These are phyloP conservation scores for Colletotrichum liaoningense DNA, from an alignment of 2,329 filamentous ascomycete species.

Conservation along the genomic window DNA sequence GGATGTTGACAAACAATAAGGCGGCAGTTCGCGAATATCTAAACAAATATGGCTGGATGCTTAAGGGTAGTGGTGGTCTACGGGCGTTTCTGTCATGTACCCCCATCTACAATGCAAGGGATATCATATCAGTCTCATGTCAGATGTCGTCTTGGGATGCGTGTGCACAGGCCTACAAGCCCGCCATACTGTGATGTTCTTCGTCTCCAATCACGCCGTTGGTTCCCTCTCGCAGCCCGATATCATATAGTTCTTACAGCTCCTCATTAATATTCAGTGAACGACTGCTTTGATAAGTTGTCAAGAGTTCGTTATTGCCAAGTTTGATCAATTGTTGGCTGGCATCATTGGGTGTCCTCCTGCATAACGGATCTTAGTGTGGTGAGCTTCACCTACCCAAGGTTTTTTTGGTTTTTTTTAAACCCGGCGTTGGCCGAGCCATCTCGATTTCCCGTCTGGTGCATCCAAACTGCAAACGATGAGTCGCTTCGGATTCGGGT, in stretches of 20 bases:
- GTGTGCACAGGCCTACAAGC: background rate
- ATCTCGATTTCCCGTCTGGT: background rate
- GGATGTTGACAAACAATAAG: background rate
- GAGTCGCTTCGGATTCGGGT: background rate
- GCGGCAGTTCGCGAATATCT: background rate
- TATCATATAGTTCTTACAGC: background rate
- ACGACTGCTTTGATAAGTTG: too few relatives aligned
- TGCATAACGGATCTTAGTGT: background rate
- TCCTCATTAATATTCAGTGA: background rate
- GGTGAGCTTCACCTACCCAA: background rate
- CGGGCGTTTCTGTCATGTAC: conserved; percentile 16
- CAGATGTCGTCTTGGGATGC: conserved; percentile 7
- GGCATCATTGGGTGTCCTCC: too few relatives aligned
- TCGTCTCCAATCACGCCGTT: too few relatives aligned
- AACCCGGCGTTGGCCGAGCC: background rate
- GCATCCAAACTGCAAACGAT: background rate
- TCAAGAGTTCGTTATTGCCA: too few relatives aligned
- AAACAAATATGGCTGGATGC: conserved; percentile 14
- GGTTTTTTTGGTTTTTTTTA: background rate
- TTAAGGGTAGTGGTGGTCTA: conserved; percentile 13
- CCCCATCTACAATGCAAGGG: conserved; percentile 25
- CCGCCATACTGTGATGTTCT: too few relatives aligned
- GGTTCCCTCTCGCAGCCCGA: background rate
- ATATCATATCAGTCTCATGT: conserved; percentile 30
- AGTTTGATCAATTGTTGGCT: too few relatives aligned